Evolutionary conservation across 441 rosid species (phyloP).

Genomic region (Omphalea diandra): DNA sequence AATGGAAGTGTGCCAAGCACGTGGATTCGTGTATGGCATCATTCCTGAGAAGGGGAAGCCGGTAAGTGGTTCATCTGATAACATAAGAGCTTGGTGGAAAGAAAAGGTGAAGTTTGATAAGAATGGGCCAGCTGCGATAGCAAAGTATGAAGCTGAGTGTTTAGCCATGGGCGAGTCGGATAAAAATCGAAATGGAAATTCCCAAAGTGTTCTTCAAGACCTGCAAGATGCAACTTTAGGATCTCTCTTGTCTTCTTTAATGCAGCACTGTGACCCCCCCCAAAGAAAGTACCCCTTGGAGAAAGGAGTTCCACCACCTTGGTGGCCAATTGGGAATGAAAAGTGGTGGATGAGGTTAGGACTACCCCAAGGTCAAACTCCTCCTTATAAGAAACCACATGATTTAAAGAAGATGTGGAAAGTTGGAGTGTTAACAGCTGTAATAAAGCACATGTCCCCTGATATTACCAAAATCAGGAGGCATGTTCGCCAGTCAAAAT

Average conservation of each 20-base stretch:
- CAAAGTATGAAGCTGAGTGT: conserved; percentile 81
- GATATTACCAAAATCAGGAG: conserved; percentile 91
- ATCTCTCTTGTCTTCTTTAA: conserved; percentile 85
- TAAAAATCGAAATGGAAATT: conserved; percentile 48
- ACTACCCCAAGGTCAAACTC: conserved; percentile 55
- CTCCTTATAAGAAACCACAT: conserved; percentile 93
- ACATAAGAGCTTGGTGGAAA: conserved; percentile 99
- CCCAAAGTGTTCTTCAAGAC: conserved; percentile 74
- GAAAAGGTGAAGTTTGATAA: conserved; percentile 98
- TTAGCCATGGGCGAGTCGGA: conserved; percentile 64
- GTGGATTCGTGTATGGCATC: conserved; percentile 94
- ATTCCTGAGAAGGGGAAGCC: conserved; percentile 98
- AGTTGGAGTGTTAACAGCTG: conserved; percentile 96
- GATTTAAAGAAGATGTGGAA: conserved; percentile 99
- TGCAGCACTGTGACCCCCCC: conserved; percentile 99
- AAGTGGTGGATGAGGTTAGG: conserved; percentile 93
- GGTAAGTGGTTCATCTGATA: conserved; percentile 91
- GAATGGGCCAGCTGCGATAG: conserved; percentile 96
- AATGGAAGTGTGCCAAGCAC: no score
- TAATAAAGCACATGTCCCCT: conserved; percentile 96
- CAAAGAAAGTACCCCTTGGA: conserved; percentile 97
- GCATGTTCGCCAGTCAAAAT: conserved; percentile 93
- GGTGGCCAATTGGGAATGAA: conserved; percentile 98
- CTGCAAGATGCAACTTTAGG: conserved; percentile 97
- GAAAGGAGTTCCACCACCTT: conserved; percentile 87